Percentiles rank a stretch among this genome's conserved stretches.
Conservation (phyloP, 2,329 filamentous ascomycete genomes). For the Fusarium oligoseptatum region DNA sequence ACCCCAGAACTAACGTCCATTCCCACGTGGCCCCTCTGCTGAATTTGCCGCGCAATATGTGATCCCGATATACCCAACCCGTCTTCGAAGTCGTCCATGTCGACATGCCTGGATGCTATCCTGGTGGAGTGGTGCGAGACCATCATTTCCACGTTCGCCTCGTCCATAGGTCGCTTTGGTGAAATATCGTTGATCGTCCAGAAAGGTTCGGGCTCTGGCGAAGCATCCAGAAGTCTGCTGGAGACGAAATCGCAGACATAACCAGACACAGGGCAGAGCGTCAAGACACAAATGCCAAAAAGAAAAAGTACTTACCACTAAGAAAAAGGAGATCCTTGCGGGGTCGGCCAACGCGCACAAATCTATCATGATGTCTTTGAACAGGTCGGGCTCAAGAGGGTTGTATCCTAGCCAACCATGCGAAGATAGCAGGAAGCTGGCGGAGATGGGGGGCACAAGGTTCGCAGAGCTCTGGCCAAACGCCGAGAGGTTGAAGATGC, state of each 20-base stretch:
- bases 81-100: neutral
- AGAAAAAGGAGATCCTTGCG: constrained; percentile 51
- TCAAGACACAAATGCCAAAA: constrained; percentile 12
- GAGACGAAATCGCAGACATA: neutral
- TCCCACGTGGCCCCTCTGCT: neutral
- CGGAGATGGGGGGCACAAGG: constrained; percentile 12
- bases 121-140: neutral
- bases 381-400: constrained; percentile 39
- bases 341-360: constrained; percentile 52
- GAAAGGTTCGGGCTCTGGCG: neutral
- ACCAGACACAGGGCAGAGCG: constrained; percentile 9
- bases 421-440: constrained; percentile 33
- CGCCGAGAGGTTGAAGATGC: constrained; percentile 17
- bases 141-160: neutral
- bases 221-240: neutral
- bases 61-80: neutral
- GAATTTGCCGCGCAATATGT: constrained; percentile 1
- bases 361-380: constrained; percentile 58
- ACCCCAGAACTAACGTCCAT: neutral
- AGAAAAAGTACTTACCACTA: constrained; percentile 56
- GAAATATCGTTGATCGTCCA: neutral
- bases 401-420: constrained; percentile 44
- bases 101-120: neutral
- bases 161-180: neutral
- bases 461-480: constrained; percentile 24